Base-by-base conservation (phyloP, 331 rosid species). In the Pyrus hybrid region DNA sequence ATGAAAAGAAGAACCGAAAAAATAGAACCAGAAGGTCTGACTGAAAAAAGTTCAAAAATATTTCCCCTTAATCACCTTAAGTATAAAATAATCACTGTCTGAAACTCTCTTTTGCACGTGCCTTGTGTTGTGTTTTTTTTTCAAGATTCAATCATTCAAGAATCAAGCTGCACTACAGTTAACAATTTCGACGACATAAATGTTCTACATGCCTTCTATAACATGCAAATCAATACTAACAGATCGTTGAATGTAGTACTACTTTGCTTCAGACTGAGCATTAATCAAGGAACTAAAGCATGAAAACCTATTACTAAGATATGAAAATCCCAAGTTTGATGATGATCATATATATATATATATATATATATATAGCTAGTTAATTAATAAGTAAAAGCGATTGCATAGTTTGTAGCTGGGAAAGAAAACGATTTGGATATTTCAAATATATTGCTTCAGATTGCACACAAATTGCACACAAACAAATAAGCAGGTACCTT, bases 401-500 rank as follows among this genome's bases (percentile, higher is more conserved):
- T 12, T 22, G 17, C 8, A 49, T 49, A 49, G 7, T 49, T 49
- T 49, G n/a, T 49, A 16, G 18, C 56, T 17, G 4, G n/a, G n/a
- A 49, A 6, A 49, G 3, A 49, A 49, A 49, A 5, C n/a, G 56
- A 17, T 49, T 49, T 49, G 1, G 9, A 49, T 49, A 49, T 49
- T 17, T 49, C 56, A 16, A 16, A 49, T 49, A 49, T 49, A 16
- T 47, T 47, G 54, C 54, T 16, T 49, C 56, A 49, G 56, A 37
- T 37, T 37, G 45, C 41, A 33, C 35, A 33, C 9, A 33, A 7
- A 35, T 35, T 35, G 41, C 64, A 63, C 70, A 82, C 85, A 84
- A 88, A 87, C 85, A 88, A 76, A 86, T 45, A 49, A 77, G 82
- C 71, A 51, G 69, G 82, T 80, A 6, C 28, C 16, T 78, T 37